Conservation (phyloP, 164 flowering plant species). For the Brasenia schreberi region DNA sequence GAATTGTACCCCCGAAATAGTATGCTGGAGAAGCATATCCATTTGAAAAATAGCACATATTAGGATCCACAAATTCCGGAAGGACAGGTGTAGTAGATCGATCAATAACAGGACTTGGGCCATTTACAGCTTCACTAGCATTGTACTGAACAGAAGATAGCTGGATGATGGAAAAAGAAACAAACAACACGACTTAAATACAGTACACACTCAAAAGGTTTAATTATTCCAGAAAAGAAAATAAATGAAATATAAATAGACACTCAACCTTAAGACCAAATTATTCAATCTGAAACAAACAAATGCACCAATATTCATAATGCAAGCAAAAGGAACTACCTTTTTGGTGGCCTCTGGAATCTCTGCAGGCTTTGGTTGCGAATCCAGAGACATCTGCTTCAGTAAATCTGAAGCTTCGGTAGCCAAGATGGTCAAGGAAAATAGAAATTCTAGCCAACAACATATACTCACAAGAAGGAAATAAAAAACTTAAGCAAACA, state of each 20-base stretch:
- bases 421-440: constrained; percentile 20
- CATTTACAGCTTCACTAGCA: constrained; percentile 24
- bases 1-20: constrained; percentile 37
- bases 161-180: constrained; percentile 9
- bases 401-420: constrained; percentile 59
- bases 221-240: too few species aligned
- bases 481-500: too few species aligned
- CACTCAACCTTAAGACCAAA: too few species aligned
- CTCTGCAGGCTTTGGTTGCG: constrained; percentile 37
- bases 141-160: constrained; percentile 26
- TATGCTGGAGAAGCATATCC: constrained; percentile 29
- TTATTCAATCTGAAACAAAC: too few species aligned
- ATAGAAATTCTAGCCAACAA: neutral
- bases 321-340: constrained; percentile 14
- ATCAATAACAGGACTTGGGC: constrained; percentile 31
- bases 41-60: constrained; percentile 25
- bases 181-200: neutral
- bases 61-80: constrained; percentile 24
- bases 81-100: constrained; percentile 23
- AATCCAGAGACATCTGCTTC: constrained; percentile 47
- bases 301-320: too few species aligned
- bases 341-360: constrained; percentile 45
- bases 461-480: too few species aligned
- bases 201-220: too few species aligned
- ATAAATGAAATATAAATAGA: too few species aligned